Conservation (phyloP, 768 basidiomycete genomes). For the Trametes maxima region DNA sequence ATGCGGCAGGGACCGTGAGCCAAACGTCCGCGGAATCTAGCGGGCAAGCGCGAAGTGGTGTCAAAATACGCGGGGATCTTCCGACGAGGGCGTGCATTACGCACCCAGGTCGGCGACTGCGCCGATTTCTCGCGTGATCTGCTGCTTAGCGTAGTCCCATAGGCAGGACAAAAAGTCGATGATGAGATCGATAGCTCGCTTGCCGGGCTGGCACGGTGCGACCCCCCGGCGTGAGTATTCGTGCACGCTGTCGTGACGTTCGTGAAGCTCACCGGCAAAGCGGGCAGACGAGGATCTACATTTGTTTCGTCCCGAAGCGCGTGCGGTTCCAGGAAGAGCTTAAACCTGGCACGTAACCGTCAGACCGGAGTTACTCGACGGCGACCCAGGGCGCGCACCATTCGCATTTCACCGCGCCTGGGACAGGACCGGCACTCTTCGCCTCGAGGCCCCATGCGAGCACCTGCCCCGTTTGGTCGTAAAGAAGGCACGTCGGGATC, state of each 20-base stretch:
- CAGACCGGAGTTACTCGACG: conserved; percentile 2
- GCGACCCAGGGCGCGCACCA: conserved; percentile 38
- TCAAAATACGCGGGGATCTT: conserved; percentile 5
- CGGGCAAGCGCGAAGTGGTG: background rate
- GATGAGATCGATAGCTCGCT: conserved; percentile 77
- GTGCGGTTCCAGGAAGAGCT: conserved; percentile 82
- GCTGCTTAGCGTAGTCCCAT: conserved; percentile 86
- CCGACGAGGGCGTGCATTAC: conserved; percentile 27
- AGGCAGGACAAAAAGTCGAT: conserved; percentile 81
- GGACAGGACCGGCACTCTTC: conserved; percentile 72
- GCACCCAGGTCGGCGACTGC: conserved; percentile 82
- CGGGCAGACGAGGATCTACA: conserved; percentile 78
- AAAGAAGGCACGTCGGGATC: conserved; percentile 79
- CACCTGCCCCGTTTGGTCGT: conserved; percentile 72
- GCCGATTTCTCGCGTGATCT: conserved; percentile 86
- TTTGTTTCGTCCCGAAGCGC: conserved; percentile 71
- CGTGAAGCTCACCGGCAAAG: conserved; percentile 62
- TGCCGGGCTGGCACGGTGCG: conserved; percentile 57
- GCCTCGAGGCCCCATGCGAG: conserved; percentile 88
- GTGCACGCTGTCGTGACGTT: background rate
- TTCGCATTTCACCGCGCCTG: conserved; percentile 62
- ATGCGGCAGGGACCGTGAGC: conserved; percentile 87
- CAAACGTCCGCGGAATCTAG: conserved; percentile 83
- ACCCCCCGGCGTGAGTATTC: background rate
- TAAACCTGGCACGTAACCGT: conserved; percentile 56